Evolutionary conservation across 192 early-diverging fungal species (phyloP).

Genomic region (Rhizophagus clarus): DNA sequence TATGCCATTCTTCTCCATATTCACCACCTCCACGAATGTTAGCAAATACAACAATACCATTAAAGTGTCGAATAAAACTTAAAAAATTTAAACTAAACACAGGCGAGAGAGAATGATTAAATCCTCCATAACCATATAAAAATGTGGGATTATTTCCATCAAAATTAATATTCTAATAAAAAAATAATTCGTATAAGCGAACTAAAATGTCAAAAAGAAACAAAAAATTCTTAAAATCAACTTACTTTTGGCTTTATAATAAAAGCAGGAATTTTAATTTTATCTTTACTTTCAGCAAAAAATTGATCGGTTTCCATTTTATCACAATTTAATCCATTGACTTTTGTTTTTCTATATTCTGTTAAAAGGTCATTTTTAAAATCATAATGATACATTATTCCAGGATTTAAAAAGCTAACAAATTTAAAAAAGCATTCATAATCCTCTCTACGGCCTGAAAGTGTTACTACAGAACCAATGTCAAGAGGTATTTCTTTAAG

Average conservation of each 20-base stretch:
- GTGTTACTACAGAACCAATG: constrained; percentile 49
- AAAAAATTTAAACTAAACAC: constrained; percentile 37
- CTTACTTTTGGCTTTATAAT: constrained; percentile 58
- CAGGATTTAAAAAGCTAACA: constrained; percentile 59
- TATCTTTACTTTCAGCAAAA: constrained; percentile 67
- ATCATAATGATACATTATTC: constrained; percentile 60
- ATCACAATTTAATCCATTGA: constrained; percentile 53
- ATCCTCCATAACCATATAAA: constrained; percentile 74
- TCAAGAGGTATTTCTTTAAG: constrained; percentile 47
- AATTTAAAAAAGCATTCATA: constrained; percentile 59
- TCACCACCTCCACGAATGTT: constrained; percentile 79
- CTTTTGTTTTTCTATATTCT: constrained; percentile 47
- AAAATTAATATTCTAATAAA: constrained; percentile 44
- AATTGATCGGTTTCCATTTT: constrained; percentile 65
- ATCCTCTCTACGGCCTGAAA: constrained; percentile 45
- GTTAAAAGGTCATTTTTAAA: constrained; percentile 43
- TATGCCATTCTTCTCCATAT: constrained; percentile 57
- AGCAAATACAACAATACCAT: constrained; percentile 61
- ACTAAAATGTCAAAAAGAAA: too few species aligned
- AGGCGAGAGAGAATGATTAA: constrained; percentile 57
- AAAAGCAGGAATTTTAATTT: constrained; percentile 70
- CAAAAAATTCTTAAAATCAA: not conserved
- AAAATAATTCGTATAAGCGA: too few species aligned
- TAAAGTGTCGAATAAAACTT: constrained; percentile 55
- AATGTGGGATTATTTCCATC: constrained; percentile 61